Evolutionary conservation across 108 stramenopile genomes (phyloP).

Genomic region (Skeletonema marinoi): DNA sequence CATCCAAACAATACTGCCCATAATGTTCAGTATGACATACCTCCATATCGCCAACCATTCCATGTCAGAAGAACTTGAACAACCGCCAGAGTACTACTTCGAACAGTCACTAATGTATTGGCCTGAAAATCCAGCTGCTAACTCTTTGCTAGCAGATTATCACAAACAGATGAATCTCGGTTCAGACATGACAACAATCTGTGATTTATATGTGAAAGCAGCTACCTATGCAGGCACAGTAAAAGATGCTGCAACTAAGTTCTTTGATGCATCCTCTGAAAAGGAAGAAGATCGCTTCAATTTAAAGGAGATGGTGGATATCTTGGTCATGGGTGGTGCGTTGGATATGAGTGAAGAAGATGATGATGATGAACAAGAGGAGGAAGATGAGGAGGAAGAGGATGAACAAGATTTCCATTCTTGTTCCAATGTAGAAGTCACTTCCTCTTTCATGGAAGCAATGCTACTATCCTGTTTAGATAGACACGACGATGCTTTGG

Average conservation of each 20-base stretch:
- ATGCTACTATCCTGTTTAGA: conserved; percentile 63
- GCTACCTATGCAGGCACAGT: conserved; percentile 34
- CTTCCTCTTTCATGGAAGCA: conserved; percentile 82
- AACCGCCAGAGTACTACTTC: conserved; percentile 8
- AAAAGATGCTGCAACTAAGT: conserved; percentile 27
- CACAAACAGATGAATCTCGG: conserved; percentile 1
- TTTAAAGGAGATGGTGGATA: conserved; percentile 81
- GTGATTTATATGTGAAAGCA: conserved; percentile 56
- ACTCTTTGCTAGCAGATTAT: conserved; percentile 22
- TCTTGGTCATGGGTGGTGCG: conserved; percentile 72
- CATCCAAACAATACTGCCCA: conserved; percentile 51
- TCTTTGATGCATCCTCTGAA: conserved; percentile 20
- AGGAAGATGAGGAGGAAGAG: conserved; percentile 29
- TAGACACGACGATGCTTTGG: conserved; percentile 61
- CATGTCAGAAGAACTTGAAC: conserved; percentile 39
- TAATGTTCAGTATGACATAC: conserved; percentile 60
- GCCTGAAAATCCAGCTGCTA: conserved; percentile 22
- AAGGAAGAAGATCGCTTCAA: conserved; percentile 20
- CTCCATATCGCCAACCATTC: conserved; percentile 63
- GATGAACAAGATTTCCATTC: conserved; percentile 28
- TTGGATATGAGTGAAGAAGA: conserved; percentile 61
- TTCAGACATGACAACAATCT: conserved; percentile 8
- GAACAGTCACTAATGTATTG: conserved; percentile 9
- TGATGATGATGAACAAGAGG: conserved; percentile 46
- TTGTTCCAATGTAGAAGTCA: conserved; percentile 74